phyloP scores from a whole-genome alignment of 148 eudicot genomes.

The Persicaria maculosa region DNA sequence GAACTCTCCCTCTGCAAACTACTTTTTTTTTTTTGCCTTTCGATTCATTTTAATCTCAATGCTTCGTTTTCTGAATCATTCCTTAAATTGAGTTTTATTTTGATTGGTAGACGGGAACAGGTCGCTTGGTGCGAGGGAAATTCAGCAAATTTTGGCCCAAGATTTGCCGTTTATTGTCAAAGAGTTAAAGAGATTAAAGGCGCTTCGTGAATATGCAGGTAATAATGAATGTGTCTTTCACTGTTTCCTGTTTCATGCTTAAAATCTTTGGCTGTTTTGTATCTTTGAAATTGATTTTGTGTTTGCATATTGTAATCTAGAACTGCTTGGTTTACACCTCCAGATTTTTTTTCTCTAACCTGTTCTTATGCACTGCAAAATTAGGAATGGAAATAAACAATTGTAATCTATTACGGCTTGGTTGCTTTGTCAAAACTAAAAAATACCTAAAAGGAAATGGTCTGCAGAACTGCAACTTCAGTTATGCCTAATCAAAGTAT shows the following conservation, averaged over 20 bases:
- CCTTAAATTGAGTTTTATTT: background rate
- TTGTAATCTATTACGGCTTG: no score
- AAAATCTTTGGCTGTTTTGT: background rate
- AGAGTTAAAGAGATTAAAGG: slow-evolving; percentile 34
- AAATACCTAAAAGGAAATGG: no score
- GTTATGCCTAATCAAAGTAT: background rate
- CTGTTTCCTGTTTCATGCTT: background rate
- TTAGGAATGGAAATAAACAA: background rate
- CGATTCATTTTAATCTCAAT: background rate
- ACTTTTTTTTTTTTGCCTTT: background rate
- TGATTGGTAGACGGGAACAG: slow-evolving; percentile 25
- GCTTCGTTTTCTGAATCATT: background rate
- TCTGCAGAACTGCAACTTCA: background rate
- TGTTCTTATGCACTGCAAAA: background rate
- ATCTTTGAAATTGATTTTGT: background rate
- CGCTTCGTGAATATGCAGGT: slow-evolving; percentile 38
- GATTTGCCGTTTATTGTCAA: slow-evolving; percentile 29
- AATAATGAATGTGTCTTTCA: background rate
- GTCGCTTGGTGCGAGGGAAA: slow-evolving; percentile 14
- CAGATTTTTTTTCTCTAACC: no score
- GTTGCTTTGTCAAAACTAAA: background rate
- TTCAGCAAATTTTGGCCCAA: slow-evolving; percentile 25
- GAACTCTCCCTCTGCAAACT: background rate
- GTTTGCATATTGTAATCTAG: background rate
- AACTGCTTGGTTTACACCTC: background rate